These are phyloP conservation scores for Corylus avellana DNA, from an alignment of 306 rosid species.

Conservation along the genomic window DNA sequence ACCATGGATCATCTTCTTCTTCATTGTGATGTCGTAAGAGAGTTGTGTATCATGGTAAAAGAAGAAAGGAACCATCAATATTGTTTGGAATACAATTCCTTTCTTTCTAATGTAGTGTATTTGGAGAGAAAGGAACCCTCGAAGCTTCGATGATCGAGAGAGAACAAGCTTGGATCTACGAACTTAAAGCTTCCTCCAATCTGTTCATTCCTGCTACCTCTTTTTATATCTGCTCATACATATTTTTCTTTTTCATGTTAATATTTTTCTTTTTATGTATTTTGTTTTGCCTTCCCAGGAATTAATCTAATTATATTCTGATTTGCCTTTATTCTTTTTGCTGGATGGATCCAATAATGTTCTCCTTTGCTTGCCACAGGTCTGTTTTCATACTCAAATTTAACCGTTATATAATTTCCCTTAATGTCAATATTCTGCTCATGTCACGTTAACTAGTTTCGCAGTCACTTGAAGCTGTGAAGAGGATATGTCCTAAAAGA, in stretches of 20 bases:
- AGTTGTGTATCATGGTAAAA: too few relatives aligned
- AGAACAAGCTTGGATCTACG: too few relatives aligned
- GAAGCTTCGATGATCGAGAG: too few relatives aligned
- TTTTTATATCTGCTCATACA: conserved; percentile 1
- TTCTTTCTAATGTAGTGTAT: too few relatives aligned
- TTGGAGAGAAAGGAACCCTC: too few relatives aligned
- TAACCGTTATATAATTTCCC: conserved; percentile 10
- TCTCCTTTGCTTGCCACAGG: conserved; percentile 97
- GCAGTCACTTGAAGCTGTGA: conserved; percentile 93
- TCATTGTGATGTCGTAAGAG: too few relatives aligned
- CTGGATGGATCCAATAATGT: conserved; percentile 80
- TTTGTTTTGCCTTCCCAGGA: conserved; percentile 6
- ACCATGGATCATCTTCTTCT: too few relatives aligned
- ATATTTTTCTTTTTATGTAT: conserved; percentile 8
- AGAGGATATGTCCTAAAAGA: conserved; percentile 85
- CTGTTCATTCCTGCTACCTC: background rate
- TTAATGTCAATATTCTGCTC: conserved; percentile 22
- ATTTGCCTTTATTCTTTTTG: conserved; percentile 34
- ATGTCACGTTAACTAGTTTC: conserved; percentile 31
- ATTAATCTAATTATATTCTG: conserved; percentile 18
- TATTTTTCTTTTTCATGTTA: conserved; percentile 13
- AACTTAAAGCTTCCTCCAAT: background rate
- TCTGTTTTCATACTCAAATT: conserved; percentile 36
- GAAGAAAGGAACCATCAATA: too few relatives aligned
- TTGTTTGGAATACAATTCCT: too few relatives aligned